Evolutionary conservation across 2,329 filamentous ascomycete genomes (phyloP).

Genomic region (Magnaporthiopsis rhizophila): DNA sequence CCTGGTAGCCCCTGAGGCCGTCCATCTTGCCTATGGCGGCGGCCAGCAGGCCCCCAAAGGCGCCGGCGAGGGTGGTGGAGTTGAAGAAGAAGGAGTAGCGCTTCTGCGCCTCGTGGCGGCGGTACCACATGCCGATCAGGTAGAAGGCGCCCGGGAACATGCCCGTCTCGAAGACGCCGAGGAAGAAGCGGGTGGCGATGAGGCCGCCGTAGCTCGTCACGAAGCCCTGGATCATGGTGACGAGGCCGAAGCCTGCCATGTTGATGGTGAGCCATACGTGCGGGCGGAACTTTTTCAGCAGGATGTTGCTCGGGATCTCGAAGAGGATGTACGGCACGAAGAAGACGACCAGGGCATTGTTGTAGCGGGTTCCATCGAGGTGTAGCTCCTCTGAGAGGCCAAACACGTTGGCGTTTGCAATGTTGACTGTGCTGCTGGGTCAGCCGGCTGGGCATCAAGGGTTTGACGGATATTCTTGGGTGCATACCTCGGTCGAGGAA

Average conservation of each 20-base stretch:
- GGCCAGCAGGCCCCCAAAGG: slow-evolving; percentile 80
- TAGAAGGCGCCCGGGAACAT: slow-evolving; percentile 72
- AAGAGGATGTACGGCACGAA: slow-evolving; percentile 69
- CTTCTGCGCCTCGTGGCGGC: slow-evolving; percentile 77
- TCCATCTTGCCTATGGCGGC: slow-evolving; percentile 88
- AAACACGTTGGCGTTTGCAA: slow-evolving; percentile 68
- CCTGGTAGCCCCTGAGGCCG: slow-evolving; percentile 54
- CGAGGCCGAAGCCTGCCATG: slow-evolving; percentile 77
- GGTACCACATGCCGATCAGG: slow-evolving; percentile 84
- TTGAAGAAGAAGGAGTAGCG: slow-evolving; percentile 93
- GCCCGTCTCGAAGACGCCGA: slow-evolving; percentile 69
- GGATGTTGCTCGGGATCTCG: slow-evolving; percentile 66
- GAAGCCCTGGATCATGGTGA: slow-evolving; percentile 68
- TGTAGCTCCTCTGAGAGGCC: slow-evolving; percentile 52
- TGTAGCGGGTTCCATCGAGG: slow-evolving; percentile 56
- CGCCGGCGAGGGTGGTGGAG: slow-evolving; percentile 69
- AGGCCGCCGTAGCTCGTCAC: slow-evolving; percentile 71
- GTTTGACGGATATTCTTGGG: too few species aligned
- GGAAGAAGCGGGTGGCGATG: slow-evolving; percentile 74
- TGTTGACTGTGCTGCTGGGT: slow-evolving; percentile 48
- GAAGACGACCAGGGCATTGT: slow-evolving; percentile 64
- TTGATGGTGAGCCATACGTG: slow-evolving; percentile 69
- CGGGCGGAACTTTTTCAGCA: slow-evolving; percentile 60
- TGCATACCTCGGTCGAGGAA: slow-evolving; percentile 49
- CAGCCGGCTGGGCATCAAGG: not conserved